Base-by-base conservation (phyloP, 1,139 yeast species). In the Scheffersomyces quercinus region DNA sequence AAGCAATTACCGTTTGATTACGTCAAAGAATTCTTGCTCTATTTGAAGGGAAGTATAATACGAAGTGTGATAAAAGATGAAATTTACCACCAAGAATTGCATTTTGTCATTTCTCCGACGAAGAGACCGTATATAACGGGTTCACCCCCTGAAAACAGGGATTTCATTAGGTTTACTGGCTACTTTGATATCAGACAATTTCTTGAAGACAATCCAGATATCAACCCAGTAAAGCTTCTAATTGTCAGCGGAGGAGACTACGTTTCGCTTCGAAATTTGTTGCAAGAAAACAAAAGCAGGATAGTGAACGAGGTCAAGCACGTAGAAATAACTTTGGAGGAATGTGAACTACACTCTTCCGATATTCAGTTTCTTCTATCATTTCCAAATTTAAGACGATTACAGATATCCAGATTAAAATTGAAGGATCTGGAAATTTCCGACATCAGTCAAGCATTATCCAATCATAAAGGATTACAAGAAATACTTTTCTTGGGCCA, bases 171-270 rank as follows among this genome's bases (percentile, higher is more conserved):
- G 39, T 58, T 69, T 30, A 52, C 50, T 36, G 61, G 62, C 10
- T 67, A 43, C 47, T 67, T 64, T 29, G 69, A 67, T 41, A 65
- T 68, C 40, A 67, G 59, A 37, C 69, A 67, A 38, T 67, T 71
- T 44, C 48, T 70, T 9, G 42, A 45, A 11, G 52, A 48, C 12
- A 61, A 67, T 44, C 60, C 57, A 0, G 67, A 65, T 38, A 53
- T 70, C 14, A 52, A 51, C 10, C 75, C 76, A 1, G 42, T 48
- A 8, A 56, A 56, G 39, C 36, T 67, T 13, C 47, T 66, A 14
- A 49, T 70, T 29, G 50, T 64, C n/a, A 59, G 68, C 16, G 70
- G 72, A 12, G 64, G 65, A 13, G 75, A 69, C 46, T 67, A 67
- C 48, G 46, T 49, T 29, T 61, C 70, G 3, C 48, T 70, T 45